These are phyloP conservation scores for Centaurea solstitialis DNA, from an alignment of 129 eudicot species.

Conservation along the genomic window DNA sequence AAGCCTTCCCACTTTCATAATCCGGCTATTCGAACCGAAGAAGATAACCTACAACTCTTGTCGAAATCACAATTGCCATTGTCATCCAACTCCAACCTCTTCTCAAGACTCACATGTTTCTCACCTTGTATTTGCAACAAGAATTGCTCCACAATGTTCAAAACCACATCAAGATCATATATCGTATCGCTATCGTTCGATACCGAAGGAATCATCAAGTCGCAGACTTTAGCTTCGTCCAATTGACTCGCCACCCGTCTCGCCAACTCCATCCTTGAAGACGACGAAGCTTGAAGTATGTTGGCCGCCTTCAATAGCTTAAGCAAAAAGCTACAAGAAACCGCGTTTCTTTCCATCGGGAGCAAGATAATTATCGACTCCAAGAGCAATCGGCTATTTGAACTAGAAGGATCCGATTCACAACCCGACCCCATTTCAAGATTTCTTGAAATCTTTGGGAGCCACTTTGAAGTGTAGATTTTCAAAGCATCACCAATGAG, in stretches of 20 bases:
- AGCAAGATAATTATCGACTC: constrained; percentile 82
- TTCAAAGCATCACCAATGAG: constrained; percentile 77
- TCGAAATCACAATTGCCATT: constrained; percentile 48
- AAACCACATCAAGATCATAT: constrained; percentile 65
- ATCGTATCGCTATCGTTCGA: constrained; percentile 34
- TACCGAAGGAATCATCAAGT: constrained; percentile 60
- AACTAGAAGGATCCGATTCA: constrained; percentile 30
- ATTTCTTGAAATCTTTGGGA: constrained; percentile 53
- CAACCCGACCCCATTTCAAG: constrained; percentile 26
- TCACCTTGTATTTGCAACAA: constrained; percentile 56
- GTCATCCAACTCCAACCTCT: constrained; percentile 45
- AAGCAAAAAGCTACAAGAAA: constrained; percentile 78
- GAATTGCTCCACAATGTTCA: constrained; percentile 75
- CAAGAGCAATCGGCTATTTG: constrained; percentile 53
- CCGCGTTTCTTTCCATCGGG: constrained; percentile 64
- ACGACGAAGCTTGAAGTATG: constrained; percentile 54
- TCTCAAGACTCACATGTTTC: constrained; percentile 63
- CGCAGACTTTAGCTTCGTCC: constrained; percentile 79
- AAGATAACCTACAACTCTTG: constrained; percentile 55
- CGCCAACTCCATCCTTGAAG: constrained; percentile 70
- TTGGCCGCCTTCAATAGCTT: constrained; percentile 67
- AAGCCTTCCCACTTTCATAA: constrained; percentile 73
- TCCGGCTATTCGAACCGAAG: constrained; percentile 52
- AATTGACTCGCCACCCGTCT: constrained; percentile 71
- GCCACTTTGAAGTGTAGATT: constrained; percentile 73